A percentile compares a stretch with the other conserved stretches of the same genome.
These are phyloP conservation scores for Sodiomyces alkalinus DNA, from an alignment of 2,329 filamentous ascomycete species.

Conservation along the genomic window DNA sequence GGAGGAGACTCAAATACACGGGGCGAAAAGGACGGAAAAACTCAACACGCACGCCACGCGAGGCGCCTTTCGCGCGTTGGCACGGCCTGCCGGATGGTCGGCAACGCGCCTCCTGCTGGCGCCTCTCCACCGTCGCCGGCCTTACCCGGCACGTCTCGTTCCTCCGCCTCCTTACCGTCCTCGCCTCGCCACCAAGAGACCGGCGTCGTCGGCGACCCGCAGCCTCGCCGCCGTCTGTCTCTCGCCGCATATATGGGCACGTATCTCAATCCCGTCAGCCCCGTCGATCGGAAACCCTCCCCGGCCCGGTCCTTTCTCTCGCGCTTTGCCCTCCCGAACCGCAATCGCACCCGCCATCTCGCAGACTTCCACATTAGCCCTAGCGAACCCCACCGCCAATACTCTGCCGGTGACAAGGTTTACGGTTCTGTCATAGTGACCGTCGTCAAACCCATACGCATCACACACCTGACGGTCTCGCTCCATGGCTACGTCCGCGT, in stretches of 20 bases:
- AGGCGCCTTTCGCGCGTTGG: too few species aligned
- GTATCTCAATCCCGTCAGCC: slow-evolving; percentile 22
- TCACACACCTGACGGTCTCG: slow-evolving; percentile 67
- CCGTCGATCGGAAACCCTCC: slow-evolving; percentile 22
- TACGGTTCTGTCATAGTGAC: slow-evolving; percentile 58
- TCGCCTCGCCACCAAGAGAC: too few species aligned
- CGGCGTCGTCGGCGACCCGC: too few species aligned
- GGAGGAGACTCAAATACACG: too few species aligned
- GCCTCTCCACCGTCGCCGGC: slow-evolving; percentile 7
- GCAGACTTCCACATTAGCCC: slow-evolving; percentile 66
- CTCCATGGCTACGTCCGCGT: slow-evolving; percentile 69
- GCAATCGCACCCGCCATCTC: slow-evolving; percentile 45
- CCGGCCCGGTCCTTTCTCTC: slow-evolving; percentile 35
- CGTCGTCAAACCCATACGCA: slow-evolving; percentile 56
- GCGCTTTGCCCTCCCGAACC: slow-evolving; percentile 34
- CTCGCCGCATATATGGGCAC: slow-evolving; percentile 27
- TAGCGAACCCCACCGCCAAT: slow-evolving; percentile 64
- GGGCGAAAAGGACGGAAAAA: too few species aligned
- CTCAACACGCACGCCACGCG: too few species aligned
- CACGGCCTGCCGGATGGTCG: slow-evolving; percentile 1
- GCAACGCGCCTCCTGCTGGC: slow-evolving; percentile 6
- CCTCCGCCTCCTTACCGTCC: slow-evolving; percentile 10
- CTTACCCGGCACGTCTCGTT: too few species aligned
- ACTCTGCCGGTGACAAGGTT: slow-evolving; percentile 60
- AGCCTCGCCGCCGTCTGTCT: slow-evolving; percentile 1